Conservation (phyloP, 441 rosid species). For the Euphorbia celastroides region DNA sequence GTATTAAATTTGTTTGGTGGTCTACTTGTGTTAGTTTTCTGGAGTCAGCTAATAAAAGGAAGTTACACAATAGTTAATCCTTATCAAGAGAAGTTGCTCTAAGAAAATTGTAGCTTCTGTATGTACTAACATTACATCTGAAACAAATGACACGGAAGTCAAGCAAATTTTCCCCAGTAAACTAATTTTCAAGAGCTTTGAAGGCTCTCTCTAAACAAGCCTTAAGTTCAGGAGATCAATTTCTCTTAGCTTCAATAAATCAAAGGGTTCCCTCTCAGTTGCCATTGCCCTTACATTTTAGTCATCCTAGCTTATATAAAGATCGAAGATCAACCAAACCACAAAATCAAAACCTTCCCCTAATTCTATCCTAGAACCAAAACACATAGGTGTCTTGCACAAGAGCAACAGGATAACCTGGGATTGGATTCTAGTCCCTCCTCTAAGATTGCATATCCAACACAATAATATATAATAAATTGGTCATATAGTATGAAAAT, state of each 20-base stretch:
- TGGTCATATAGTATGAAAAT: neutral
- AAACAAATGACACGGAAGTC: neutral
- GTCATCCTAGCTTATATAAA: neutral
- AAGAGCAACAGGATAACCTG: neutral
- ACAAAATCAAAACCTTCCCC: neutral
- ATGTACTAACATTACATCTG: neutral
- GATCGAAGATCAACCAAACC: neutral
- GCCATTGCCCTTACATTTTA: neutral
- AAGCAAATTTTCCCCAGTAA: neutral
- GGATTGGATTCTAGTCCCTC: neutral
- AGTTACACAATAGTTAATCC: neutral
- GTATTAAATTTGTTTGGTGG: neutral
- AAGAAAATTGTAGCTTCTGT: neutral
- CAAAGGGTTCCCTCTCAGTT: neutral
- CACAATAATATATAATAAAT: neutral
- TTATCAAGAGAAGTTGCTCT: neutral
- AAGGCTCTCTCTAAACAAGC: neutral
- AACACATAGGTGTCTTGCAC: neutral
- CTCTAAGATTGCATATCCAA: slow-evolving; percentile 5
- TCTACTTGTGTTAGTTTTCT: neutral
- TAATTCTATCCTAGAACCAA: neutral
- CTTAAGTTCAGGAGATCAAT: neutral
- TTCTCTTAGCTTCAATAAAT: neutral
- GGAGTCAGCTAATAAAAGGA: neutral
- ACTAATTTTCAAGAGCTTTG: neutral